Conservation (phyloP, 2,329 filamentous ascomycete genomes). For the Cladosporium austrohemisphaericum region DNA sequence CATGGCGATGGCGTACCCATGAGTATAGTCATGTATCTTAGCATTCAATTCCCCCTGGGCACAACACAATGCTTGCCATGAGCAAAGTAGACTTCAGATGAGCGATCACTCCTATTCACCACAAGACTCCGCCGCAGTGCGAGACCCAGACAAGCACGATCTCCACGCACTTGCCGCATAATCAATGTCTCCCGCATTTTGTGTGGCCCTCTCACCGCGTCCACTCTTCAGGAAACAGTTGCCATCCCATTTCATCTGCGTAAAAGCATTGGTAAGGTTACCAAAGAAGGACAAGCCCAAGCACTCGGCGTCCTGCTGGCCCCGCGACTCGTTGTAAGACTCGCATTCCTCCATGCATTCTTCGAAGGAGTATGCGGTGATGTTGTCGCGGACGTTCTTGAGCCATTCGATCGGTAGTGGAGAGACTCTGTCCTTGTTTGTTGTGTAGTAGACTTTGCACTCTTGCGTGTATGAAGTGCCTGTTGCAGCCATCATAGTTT, state of each 20-base stretch:
- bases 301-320: background rate
- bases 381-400: background rate
- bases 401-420: background rate
- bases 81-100: too few species aligned
- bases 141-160: too few species aligned
- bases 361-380: conserved; percentile 2
- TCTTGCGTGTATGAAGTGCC: conserved; percentile 3
- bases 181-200: background rate
- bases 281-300: conserved; percentile 3
- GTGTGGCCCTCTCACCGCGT: background rate
- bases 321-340: background rate
- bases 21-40: too few species aligned
- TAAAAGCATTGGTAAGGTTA: background rate
- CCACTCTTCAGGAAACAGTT: conserved; percentile 10
- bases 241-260: background rate
- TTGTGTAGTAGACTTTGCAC: conserved; percentile 7
- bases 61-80: too few species aligned
- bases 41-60: too few species aligned
- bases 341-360: conserved; percentile 9
- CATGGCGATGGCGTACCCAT: too few species aligned
- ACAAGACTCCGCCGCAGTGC: too few species aligned
- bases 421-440: conserved; percentile 1
- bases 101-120: too few species aligned
- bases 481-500: background rate
- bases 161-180: conserved; percentile 4